phyloP scores from a whole-genome alignment of 495 filamentous ascomycete genomes.

The Jackrogersella minutella region DNA sequence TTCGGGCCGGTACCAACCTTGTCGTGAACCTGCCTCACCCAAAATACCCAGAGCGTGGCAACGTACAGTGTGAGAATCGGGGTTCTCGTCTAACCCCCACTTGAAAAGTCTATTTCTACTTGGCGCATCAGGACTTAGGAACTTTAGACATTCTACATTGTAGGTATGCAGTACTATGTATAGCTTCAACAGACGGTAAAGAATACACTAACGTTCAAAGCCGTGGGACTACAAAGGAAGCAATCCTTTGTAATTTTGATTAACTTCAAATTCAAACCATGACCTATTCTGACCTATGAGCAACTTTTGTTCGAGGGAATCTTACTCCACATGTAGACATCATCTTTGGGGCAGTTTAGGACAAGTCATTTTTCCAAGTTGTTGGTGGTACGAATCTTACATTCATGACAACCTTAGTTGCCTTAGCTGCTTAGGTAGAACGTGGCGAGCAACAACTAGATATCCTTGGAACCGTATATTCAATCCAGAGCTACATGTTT shows the following conservation, averaged over 20 bases:
- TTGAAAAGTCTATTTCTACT: not conserved
- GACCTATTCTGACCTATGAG: not conserved
- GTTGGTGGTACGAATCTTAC: not conserved
- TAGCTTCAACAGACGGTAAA: too few species aligned
- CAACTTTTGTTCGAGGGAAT: not conserved
- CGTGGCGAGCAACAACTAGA: not conserved
- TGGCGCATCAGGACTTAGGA: not conserved
- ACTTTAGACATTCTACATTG: too few species aligned
- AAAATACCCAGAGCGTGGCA: not conserved
- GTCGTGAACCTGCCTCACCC: conserved; percentile 6
- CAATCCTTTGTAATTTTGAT: not conserved
- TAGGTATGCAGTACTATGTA: too few species aligned
- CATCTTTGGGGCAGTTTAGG: not conserved
- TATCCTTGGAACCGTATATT: not conserved
- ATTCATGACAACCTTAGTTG: not conserved
- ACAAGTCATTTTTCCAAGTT: not conserved
- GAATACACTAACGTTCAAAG: too few species aligned
- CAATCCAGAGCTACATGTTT: too few species aligned
- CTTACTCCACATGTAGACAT: conserved; percentile 3
- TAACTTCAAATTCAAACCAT: not conserved
- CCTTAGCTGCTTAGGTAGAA: not conserved
- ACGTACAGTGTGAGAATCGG: conserved; percentile 6
- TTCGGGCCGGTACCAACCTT: conserved; percentile 18
- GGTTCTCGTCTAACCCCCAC: conserved; percentile 4
- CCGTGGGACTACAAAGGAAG: not conserved